Conservation (phyloP, 2,329 filamentous ascomycete genomes). For the Cordyceps fumosorosea region DNA sequence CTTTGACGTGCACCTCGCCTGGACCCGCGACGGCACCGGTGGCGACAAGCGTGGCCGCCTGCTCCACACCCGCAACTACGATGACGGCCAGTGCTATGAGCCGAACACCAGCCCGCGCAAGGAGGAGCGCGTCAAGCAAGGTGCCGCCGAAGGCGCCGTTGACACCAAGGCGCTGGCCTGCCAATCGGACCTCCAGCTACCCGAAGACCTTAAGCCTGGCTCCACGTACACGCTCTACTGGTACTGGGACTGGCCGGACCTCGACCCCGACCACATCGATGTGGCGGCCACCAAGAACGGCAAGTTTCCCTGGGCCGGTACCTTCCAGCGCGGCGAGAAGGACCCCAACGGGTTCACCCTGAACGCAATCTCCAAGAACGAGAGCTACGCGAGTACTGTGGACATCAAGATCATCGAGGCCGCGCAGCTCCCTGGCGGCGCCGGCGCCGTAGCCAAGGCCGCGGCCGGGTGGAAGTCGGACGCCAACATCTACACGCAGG, state of each 20-base stretch:
- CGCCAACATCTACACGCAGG: constrained; percentile 36
- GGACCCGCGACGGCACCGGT: constrained; percentile 74
- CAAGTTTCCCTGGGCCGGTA: constrained; percentile 36
- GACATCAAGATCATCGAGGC: constrained; percentile 31
- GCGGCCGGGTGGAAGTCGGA: constrained; percentile 27
- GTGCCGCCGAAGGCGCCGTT: constrained; percentile 45
- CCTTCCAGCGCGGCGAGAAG: constrained; percentile 32
- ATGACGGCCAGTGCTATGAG: constrained; percentile 89
- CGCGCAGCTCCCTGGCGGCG: neutral
- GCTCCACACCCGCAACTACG: constrained; percentile 71
- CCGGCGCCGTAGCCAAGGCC: constrained; percentile 16
- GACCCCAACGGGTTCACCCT: constrained; percentile 30
- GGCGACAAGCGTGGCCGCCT: constrained; percentile 73
- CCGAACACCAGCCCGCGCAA: constrained; percentile 56
- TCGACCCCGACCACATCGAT: constrained; percentile 37
- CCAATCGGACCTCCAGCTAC: constrained; percentile 74
- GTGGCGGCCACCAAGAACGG: constrained; percentile 32
- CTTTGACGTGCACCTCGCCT: constrained; percentile 64
- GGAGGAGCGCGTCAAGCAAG: constrained; percentile 48
- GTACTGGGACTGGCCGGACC: constrained; percentile 90
- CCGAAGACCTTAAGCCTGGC: constrained; percentile 53
- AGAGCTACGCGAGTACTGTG: constrained; percentile 36
- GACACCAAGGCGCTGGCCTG: constrained; percentile 63
- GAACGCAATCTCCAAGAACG: constrained; percentile 29
- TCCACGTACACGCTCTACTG: constrained; percentile 79